These are phyloP conservation scores for Monosporozyma yasuniensis DNA, from an alignment of 805 yeast genomes.

Conservation along the genomic window DNA sequence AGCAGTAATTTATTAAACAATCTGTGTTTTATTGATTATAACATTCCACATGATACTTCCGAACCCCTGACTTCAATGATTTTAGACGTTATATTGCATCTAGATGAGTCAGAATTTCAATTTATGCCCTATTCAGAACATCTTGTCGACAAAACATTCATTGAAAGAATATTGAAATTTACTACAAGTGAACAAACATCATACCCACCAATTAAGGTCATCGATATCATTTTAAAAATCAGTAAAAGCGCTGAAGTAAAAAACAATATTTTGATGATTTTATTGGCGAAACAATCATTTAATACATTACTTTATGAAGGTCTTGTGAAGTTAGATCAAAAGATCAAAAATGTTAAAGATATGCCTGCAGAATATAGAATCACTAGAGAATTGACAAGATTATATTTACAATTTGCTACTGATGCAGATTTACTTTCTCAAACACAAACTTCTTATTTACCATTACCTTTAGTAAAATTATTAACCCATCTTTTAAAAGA, in stretches of 20 bases:
- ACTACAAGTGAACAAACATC: not conserved
- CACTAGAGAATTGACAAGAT: constrained; percentile 15
- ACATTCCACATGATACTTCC: not conserved
- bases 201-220: not conserved
- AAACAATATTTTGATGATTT: constrained; percentile 3
- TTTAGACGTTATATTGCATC: not conserved
- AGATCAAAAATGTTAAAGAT: not conserved
- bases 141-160: not conserved
- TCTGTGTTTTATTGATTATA: constrained; percentile 1
- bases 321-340: not conserved
- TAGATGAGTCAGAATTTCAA: not conserved
- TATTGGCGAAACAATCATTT: not conserved
- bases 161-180: constrained; percentile 1
- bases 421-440: constrained; percentile 21
- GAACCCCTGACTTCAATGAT: not conserved
- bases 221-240: not conserved
- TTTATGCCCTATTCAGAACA: not conserved
- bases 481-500: constrained; percentile 15
- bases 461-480: constrained; percentile 11
- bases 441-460: constrained; percentile 8
- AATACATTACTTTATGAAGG: constrained; percentile 1
- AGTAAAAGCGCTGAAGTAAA: not conserved
- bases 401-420: constrained; percentile 21
- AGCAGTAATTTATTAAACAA: not conserved
- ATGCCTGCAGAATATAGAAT: constrained; percentile 6